Percentiles rank a stretch among this genome's conserved stretches.
These are phyloP conservation scores for Quercus robur DNA, from an alignment of 306 rosid genomes.

Conservation along the genomic window DNA sequence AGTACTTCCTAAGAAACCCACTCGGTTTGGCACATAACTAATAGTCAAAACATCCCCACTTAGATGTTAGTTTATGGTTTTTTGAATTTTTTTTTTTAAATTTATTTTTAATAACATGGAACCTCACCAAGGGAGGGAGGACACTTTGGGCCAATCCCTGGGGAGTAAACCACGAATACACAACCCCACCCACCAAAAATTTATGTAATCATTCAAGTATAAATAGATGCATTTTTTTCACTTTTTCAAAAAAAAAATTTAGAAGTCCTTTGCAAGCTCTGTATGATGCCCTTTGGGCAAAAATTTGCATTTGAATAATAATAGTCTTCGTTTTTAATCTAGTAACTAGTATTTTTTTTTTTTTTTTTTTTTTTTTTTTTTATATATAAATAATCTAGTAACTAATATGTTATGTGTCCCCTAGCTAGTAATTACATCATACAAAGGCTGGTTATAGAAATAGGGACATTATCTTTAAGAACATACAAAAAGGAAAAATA, in stretches of 20 bases:
- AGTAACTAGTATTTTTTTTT: neutral
- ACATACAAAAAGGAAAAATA: neutral
- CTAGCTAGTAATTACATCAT: neutral
- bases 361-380: neutral
- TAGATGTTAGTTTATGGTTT: neutral
- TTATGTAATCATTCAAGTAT: neutral
- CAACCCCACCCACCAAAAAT: no score
- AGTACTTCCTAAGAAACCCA: neutral
- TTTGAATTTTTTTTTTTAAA: no score
- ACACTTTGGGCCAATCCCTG: no score
- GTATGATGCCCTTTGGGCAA: neutral
- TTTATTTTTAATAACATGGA: no score
- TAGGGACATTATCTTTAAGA: neutral
- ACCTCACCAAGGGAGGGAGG: no score
- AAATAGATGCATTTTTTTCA: neutral
- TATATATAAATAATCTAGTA: neutral
- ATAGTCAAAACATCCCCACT: neutral
- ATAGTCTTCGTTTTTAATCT: no score
- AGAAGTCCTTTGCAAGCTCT: neutral
- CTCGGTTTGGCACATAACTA: neutral
- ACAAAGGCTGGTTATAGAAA: neutral
- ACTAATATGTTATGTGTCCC: neutral
- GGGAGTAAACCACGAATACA: no score
- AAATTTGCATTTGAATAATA: neutral
- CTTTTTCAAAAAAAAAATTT: neutral